phyloP scores from a whole-genome alignment of 1,284 basidiomycete species.

The Malassezia cuniculi region DNA sequence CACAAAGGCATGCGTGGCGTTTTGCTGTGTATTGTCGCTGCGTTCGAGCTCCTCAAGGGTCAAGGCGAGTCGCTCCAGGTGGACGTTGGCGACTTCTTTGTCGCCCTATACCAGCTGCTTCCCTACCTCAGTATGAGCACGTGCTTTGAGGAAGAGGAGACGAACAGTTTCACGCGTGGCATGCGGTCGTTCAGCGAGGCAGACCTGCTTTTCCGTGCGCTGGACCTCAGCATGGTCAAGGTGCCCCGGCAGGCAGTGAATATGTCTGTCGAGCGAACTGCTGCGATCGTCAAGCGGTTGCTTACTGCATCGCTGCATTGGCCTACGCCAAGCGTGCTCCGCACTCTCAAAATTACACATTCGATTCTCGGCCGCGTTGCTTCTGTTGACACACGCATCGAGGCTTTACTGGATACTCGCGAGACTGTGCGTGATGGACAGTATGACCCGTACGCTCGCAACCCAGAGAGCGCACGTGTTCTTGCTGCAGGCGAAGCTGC shows the following conservation, averaged over 20 bases:
- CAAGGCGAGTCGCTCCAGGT: conserved; percentile 97
- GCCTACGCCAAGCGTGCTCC: conserved; percentile 57
- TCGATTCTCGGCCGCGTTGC: conserved; percentile 54
- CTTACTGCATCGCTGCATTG: conserved; percentile 65
- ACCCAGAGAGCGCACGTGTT: conserved; percentile 14
- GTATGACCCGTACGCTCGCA: conserved; percentile 7
- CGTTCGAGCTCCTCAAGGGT: conserved; percentile 85
- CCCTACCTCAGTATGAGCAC: conserved; percentile 49
- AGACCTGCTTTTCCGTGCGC: conserved; percentile 70
- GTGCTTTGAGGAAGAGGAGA: conserved; percentile 47
- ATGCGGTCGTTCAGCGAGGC: conserved; percentile 30
- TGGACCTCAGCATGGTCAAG: conserved; percentile 63
- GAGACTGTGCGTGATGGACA: conserved; percentile 53
- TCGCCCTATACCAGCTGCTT: conserved; percentile 57
- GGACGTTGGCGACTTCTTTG: conserved; percentile 79
- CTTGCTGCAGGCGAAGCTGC: conserved; percentile 15
- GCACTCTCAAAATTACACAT: conserved; percentile 60
- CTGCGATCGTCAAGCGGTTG: conserved; percentile 83
- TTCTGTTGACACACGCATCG: conserved; percentile 58
- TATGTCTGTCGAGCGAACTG: conserved; percentile 62
- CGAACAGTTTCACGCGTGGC: conserved; percentile 2
- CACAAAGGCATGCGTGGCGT: conserved; percentile 52
- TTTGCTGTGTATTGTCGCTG: conserved; percentile 79
- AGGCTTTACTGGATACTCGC: conserved; percentile 69
- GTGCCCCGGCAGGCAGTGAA: conserved; percentile 46